These are phyloP conservation scores for Isatis tinctoria DNA, from an alignment of 345 rosid genomes.

Conservation along the genomic window DNA sequence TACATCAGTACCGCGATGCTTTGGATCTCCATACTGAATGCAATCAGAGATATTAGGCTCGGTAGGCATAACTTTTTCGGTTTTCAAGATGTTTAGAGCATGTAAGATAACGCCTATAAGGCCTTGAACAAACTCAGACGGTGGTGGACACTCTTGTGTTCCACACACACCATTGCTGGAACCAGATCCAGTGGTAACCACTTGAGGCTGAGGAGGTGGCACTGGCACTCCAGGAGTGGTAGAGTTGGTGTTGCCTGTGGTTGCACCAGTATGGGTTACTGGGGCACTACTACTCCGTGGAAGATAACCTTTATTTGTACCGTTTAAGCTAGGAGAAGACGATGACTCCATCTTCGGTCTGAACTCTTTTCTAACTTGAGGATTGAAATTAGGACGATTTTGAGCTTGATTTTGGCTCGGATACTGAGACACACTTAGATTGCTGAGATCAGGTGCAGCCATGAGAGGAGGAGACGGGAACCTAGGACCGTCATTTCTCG, in stretches of 20 bases:
- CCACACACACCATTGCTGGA: slow-evolving; percentile 44
- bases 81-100: slow-evolving; percentile 69
- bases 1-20: slow-evolving; percentile 55
- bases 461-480: slow-evolving; percentile 29
- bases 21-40: slow-evolving; percentile 66
- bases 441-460: slow-evolving; percentile 49
- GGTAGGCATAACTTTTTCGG: slow-evolving; percentile 65
- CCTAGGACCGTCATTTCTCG: slow-evolving; percentile 41
- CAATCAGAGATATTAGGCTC: slow-evolving; percentile 72
- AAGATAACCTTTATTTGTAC: slow-evolving; percentile 30
- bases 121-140: slow-evolving; percentile 72
- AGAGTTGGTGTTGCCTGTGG: slow-evolving; percentile 5
- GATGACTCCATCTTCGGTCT: slow-evolving; percentile 29
- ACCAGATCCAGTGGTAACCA: slow-evolving; percentile 21
- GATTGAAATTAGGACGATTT: slow-evolving; percentile 37
- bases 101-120: slow-evolving; percentile 74
- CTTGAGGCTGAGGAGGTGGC: slow-evolving; percentile 22
- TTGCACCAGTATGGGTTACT: not conserved
- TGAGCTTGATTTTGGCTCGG: slow-evolving; percentile 28
- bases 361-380: slow-evolving; percentile 37
- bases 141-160: slow-evolving; percentile 49
- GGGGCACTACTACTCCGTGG: slow-evolving; percentile 18
- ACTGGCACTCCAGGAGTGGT: slow-evolving; percentile 29
- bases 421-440: slow-evolving; percentile 41
- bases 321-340: slow-evolving; percentile 26